phyloP scores from a whole-genome alignment of 352 stramenopile genomes.

The Phytophthora tubulina region DNA sequence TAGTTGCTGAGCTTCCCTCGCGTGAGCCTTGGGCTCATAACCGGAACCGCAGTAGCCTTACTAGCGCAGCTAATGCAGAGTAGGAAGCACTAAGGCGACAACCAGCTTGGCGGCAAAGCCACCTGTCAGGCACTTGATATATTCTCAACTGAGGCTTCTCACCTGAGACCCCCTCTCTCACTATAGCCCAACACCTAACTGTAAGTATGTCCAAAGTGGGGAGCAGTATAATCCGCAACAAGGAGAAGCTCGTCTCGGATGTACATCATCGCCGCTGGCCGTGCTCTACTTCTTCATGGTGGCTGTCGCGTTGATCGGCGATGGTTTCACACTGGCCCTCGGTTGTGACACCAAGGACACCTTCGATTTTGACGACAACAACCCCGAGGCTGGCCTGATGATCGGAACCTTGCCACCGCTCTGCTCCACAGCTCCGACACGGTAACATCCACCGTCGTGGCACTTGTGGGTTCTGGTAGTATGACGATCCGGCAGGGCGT shows the following conservation, averaged over 20 bases:
- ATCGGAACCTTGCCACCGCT: conserved; percentile 80
- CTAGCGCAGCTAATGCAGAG: too few species aligned
- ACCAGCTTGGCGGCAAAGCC: too few species aligned
- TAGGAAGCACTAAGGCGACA: too few species aligned
- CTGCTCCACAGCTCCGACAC: conserved; percentile 82
- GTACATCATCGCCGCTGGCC: conserved; percentile 47
- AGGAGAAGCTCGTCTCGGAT: conserved; percentile 47
- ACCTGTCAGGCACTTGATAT: too few species aligned
- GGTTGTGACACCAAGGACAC: conserved; percentile 73
- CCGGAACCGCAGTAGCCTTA: too few species aligned
- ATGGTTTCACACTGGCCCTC: conserved; percentile 74
- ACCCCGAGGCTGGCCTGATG: conserved; percentile 79
- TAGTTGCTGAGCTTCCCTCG: too few species aligned
- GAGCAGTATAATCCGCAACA: too few species aligned
- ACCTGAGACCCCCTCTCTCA: too few species aligned
- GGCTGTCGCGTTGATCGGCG: conserved; percentile 80
- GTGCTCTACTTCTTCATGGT: conserved; percentile 89
- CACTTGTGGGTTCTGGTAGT: conserved; percentile 66
- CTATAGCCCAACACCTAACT: too few species aligned
- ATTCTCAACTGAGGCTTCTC: too few species aligned
- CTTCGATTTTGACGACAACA: conserved; percentile 70
- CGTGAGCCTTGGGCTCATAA: too few species aligned
- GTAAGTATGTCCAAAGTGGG: too few species aligned
- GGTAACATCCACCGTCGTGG: conserved; percentile 83
- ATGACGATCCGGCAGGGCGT: conserved; percentile 89